Base-by-base conservation (phyloP, 345 rosid species). In the Conringia planisiliqua region DNA sequence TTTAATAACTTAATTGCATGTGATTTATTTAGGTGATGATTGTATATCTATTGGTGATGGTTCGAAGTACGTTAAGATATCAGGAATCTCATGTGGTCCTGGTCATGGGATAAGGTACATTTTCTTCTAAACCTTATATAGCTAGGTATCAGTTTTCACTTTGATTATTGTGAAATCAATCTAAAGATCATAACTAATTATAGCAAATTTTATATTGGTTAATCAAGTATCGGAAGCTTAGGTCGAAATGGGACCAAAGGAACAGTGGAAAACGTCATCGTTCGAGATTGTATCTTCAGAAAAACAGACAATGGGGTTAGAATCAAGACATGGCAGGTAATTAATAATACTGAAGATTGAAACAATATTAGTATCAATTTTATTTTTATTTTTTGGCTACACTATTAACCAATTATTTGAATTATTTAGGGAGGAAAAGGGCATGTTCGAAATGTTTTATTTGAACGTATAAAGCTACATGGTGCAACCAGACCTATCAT, bases 261-360 rank as follows among this genome's bases (percentile, higher is more conserved):
- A 35, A 80, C 57, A 3, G 85, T 82, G 1, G 89, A 82, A 71
- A 39, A 58, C 32, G 70, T 87, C 14, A 43, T 42, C 5, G 86
- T 87, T 1, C 39, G 13, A 44, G 58, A 73, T 52, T 79, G 54
- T 43, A 30, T 18, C 7, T 79, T 87, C 55, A 51, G 26, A 18
- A 62, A 52, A 39, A 81, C 91, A 17, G 17, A 17, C 4, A 87
- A 87, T 52, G 91, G 87, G 3, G 82, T 77, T 56, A 82, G 85
- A 74, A 85, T 85, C 58, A 85, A 85, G 73, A 85, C 87, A 54
- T 83, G 84, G 88, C 87, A 83, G 88, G 84, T 83, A 74, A n/a
- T n/a, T n/a, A n/a, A n/a, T n/a, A 70, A 52, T 44, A 24, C 0
- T 26, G 2, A 44, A 26, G 29, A 17, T 52, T 39, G 7, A 26